Percentiles rank a stretch among this genome's conserved stretches.
Evolutionary conservation across 169 alveolate species (phyloP).

Genomic region (Theileria sp.): DNA sequence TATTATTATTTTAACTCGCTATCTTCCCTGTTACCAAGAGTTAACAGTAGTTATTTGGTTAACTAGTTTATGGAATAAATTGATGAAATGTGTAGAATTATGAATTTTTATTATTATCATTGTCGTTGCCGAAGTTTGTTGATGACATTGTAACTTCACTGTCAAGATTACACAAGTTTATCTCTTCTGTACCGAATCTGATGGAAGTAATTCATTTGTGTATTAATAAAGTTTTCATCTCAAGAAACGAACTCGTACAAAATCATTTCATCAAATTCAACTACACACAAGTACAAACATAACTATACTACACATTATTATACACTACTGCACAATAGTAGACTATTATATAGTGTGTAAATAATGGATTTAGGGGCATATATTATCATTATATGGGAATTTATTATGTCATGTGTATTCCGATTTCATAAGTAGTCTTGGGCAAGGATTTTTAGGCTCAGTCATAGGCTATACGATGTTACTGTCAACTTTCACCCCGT

Average conservation of each 20-base stretch:
- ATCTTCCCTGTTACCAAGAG: neutral
- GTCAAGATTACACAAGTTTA: constrained; percentile 23
- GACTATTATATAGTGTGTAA: neutral
- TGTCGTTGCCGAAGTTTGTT: constrained; percentile 37
- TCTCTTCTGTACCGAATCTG: constrained; percentile 47
- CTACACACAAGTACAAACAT: neutral
- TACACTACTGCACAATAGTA: no score
- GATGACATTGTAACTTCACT: constrained; percentile 7
- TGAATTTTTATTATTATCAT: constrained; percentile 19
- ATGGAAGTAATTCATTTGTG: constrained; percentile 37
- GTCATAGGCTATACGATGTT: constrained; percentile 5
- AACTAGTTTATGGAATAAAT: no score
- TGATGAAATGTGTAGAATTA: constrained; percentile 19
- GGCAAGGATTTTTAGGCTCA: neutral
- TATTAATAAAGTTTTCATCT: constrained; percentile 44
- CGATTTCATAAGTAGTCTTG: constrained; percentile 7
- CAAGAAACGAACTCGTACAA: neutral
- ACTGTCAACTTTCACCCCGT: constrained; percentile 1
- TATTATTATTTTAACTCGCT: no score
- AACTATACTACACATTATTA: no score
- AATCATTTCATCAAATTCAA: constrained; percentile 6
- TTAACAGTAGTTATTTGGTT: no score
- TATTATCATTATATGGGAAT: neutral
- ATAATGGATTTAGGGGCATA: constrained; percentile 5
- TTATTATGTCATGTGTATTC: neutral